Conservation (phyloP, 1,284 basidiomycete genomes). For the Marasmius tenuissimus region DNA sequence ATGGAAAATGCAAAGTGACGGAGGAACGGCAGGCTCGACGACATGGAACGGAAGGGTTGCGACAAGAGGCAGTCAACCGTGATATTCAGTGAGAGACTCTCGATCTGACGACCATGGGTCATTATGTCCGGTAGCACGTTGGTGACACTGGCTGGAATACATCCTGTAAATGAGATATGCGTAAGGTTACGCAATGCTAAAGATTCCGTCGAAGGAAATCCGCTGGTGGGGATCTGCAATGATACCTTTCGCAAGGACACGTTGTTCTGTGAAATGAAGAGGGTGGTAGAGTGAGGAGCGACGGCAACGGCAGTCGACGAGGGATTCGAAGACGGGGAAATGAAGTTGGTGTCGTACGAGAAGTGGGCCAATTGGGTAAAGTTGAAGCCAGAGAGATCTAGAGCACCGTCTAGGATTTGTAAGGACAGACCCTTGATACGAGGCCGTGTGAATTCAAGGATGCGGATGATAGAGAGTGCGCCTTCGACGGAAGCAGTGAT, state of each 20-base stretch:
- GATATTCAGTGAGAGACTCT: constrained; percentile 55
- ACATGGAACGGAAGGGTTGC: constrained; percentile 45
- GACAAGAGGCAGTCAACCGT: constrained; percentile 50
- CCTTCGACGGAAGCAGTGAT: constrained; percentile 58
- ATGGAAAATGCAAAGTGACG: constrained; percentile 61
- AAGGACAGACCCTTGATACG: constrained; percentile 55
- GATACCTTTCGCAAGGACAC: constrained; percentile 53
- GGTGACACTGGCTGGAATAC: constrained; percentile 44
- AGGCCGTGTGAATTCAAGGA: constrained; percentile 51
- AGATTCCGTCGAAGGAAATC: constrained; percentile 48
- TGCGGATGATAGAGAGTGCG: constrained; percentile 49
- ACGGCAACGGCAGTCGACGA: not conserved
- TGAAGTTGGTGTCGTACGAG: constrained; percentile 38
- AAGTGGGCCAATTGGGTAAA: constrained; percentile 62
- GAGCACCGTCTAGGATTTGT: constrained; percentile 49
- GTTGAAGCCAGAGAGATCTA: constrained; percentile 53
- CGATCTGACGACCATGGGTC: constrained; percentile 58
- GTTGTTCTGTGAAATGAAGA: constrained; percentile 55
- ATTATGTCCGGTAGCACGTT: constrained; percentile 60
- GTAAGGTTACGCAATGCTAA: constrained; percentile 64
- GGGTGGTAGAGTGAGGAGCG: constrained; percentile 2
- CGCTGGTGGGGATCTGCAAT: constrained; percentile 54
- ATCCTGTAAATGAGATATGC: constrained; percentile 58
- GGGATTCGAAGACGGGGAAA: constrained; percentile 22
- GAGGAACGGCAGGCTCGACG: constrained; percentile 53